Conservation (phyloP, 2,329 filamentous ascomycete species). For the Colletotrichum sansevieriae region DNA sequence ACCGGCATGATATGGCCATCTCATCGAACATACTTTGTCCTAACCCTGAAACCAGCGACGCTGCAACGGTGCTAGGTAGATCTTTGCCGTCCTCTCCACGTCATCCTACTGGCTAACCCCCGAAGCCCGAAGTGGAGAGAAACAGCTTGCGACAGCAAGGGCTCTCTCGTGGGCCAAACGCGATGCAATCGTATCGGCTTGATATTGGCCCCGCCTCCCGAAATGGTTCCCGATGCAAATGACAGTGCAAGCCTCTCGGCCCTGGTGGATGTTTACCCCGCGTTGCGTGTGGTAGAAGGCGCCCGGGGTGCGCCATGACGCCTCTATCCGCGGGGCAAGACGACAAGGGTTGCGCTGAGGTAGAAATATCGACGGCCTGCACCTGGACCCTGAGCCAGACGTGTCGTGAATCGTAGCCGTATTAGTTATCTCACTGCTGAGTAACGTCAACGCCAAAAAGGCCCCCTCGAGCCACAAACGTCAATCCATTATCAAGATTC, state of each 20-base stretch:
- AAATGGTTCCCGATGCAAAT: constrained; percentile 26
- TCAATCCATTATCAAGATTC: background rate
- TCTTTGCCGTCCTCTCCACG: constrained; percentile 22
- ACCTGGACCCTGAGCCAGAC: background rate
- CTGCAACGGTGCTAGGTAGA: constrained; percentile 11
- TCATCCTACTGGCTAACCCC: constrained; percentile 24
- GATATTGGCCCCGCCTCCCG: constrained; percentile 9
- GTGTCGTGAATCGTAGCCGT: too few relatives aligned
- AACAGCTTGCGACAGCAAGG: constrained; percentile 20
- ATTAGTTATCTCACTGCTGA: too few relatives aligned
- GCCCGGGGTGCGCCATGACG: constrained; percentile 6
- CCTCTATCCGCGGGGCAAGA: constrained; percentile 21
- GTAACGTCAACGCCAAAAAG: too few relatives aligned
- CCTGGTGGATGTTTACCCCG: constrained; percentile 35
- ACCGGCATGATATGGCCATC: constrained; percentile 9
- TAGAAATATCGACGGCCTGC: constrained; percentile 23
- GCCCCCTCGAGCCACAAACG: too few relatives aligned
- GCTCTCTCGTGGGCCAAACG: background rate
- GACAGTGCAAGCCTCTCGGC: constrained; percentile 15
- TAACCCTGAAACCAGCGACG: constrained; percentile 9
- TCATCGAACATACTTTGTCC: constrained; percentile 5
- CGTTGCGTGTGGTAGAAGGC: constrained; percentile 30
- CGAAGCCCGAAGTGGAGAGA: background rate
- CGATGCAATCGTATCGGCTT: constrained; percentile 8
- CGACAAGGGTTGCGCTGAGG: constrained; percentile 1